Conservation (phyloP, 73 alveolate species). For the Strombidium stylifer region DNA sequence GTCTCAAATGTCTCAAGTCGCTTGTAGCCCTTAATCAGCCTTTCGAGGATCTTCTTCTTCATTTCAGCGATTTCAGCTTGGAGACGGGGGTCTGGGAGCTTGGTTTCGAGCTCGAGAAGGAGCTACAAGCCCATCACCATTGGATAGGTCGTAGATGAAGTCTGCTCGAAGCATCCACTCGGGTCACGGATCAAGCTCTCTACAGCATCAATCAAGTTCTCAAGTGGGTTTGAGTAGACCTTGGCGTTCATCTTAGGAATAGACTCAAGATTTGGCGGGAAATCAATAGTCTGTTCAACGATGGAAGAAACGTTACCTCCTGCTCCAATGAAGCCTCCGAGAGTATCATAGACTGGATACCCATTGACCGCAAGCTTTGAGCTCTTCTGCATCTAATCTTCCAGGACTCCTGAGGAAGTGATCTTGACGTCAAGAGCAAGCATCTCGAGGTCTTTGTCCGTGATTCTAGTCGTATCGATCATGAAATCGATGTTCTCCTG, state of each 20-base stretch:
- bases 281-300: slow-evolving; percentile 9
- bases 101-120: slow-evolving; percentile 22
- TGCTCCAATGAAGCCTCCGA: slow-evolving; percentile 28
- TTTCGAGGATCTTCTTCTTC: slow-evolving; percentile 21
- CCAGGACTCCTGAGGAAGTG: no score
- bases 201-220: slow-evolving; percentile 27
- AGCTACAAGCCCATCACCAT: slow-evolving; percentile 47
- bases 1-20: slow-evolving; percentile 22
- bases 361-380: slow-evolving; percentile 18
- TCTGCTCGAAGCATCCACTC: slow-evolving; percentile 56
- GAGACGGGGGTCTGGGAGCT: slow-evolving; percentile 5
- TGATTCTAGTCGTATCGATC: no score
- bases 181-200: slow-evolving; percentile 51
- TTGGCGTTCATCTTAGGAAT: no score
- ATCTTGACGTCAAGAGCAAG: no score
- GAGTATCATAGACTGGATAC: not conserved
- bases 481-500: not conserved
- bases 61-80: slow-evolving; percentile 1
- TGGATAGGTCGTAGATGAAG: slow-evolving; percentile 54
- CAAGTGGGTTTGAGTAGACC: slow-evolving; percentile 26
- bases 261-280: slow-evolving; percentile 33
- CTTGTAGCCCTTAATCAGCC: slow-evolving; percentile 31
- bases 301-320: not conserved
- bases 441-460: no score
- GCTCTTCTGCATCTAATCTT: not conserved